Percentiles rank a stretch among this genome's conserved stretches.
These are phyloP conservation scores for Globisporangium splendens DNA, from an alignment of 352 stramenopile genomes.

Conservation along the genomic window DNA sequence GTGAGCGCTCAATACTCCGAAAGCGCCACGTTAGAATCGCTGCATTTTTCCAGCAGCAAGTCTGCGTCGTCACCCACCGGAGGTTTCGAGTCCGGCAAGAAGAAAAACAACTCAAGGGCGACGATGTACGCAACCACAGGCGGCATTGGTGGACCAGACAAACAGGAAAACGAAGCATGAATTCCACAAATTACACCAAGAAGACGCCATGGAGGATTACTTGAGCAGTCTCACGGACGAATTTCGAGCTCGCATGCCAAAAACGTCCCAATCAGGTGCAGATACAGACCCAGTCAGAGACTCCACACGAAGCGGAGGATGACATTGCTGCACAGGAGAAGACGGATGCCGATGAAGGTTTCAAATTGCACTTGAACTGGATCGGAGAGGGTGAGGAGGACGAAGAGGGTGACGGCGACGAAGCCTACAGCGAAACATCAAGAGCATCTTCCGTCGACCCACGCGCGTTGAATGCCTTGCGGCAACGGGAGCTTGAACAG, in stretches of 20 bases:
- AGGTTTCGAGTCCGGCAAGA: background rate
- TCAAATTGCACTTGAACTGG: conserved; percentile 22
- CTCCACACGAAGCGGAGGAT: background rate
- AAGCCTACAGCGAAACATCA: background rate
- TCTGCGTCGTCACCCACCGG: background rate
- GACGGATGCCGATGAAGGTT: background rate
- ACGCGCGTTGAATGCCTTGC: conserved; percentile 8
- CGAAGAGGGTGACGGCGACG: background rate
- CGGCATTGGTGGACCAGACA: background rate
- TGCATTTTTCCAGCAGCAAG: conserved; percentile 14
- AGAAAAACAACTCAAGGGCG: background rate
- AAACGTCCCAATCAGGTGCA: background rate
- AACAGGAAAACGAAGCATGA: conserved; percentile 18
- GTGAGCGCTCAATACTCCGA: conserved; percentile 16
- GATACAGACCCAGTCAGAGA: background rate
- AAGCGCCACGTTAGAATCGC: conserved; percentile 12
- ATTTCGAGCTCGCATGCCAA: conserved; percentile 1
- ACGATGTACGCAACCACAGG: conserved; percentile 10
- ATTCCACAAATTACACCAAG: conserved; percentile 55
- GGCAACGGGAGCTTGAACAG: conserved; percentile 17
- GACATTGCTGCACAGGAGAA: background rate
- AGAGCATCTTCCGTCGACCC: conserved; percentile 11
- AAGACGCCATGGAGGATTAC: conserved; percentile 55
- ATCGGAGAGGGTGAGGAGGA: conserved; percentile 2
- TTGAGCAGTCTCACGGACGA: conserved; percentile 21